phyloP scores from a whole-genome alignment of 441 rosid species.

The Syzygium syzygioides region DNA sequence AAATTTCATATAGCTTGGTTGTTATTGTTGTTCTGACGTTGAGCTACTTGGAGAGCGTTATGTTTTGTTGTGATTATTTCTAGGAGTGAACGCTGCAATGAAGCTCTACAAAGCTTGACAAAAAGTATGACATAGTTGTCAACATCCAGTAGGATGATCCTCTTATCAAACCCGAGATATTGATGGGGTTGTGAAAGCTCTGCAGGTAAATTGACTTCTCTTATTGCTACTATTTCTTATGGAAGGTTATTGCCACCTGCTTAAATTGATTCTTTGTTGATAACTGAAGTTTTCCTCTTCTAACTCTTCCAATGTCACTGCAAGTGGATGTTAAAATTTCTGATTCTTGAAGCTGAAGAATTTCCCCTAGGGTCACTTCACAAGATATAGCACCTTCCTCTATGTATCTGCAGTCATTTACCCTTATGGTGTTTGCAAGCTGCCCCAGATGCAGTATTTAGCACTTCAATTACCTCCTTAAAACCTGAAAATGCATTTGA shows the following conservation, averaged over 20 bases:
- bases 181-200: slow-evolving; percentile 84
- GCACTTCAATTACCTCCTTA: slow-evolving; percentile 82
- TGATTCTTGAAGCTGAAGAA: background rate
- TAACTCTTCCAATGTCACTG: background rate
- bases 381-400: background rate
- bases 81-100: slow-evolving; percentile 89
- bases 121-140: slow-evolving; percentile 82
- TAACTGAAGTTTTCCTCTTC: background rate
- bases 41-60: background rate
- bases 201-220: slow-evolving; percentile 44
- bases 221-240: background rate
- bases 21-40: background rate
- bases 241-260: background rate
- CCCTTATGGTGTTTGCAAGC: slow-evolving; percentile 24
- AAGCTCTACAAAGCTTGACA: slow-evolving; percentile 78
- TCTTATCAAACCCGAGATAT: slow-evolving; percentile 89
- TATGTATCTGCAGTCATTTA: background rate
- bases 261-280: background rate
- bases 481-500: slow-evolving; percentile 83
- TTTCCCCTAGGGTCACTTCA: background rate
- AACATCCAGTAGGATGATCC: slow-evolving; percentile 96
- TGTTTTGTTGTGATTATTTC: background rate
- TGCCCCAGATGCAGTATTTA: slow-evolving; percentile 93
- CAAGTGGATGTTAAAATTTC: background rate
- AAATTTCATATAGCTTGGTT: background rate